Evolutionary conservation across 1,284 basidiomycete species (phyloP).

Genomic region (Chalciporus sp.): DNA sequence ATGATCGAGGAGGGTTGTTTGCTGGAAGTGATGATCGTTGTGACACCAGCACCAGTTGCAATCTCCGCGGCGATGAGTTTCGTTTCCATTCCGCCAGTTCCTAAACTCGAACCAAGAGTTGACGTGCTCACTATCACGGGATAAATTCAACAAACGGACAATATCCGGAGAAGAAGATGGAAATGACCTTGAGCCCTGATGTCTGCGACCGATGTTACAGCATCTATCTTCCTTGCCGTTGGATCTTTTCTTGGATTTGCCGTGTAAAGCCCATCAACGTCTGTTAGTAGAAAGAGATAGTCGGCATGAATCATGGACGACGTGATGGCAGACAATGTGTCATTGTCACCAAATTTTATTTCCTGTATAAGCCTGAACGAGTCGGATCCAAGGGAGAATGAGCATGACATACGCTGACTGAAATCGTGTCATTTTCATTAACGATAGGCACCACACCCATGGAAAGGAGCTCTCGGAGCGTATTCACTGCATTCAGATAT

Average conservation of each 20-base stretch:
- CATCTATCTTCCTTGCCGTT: conserved; percentile 76
- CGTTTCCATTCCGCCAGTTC: conserved; percentile 99
- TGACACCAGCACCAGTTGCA: conserved; percentile 94
- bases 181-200: conserved; percentile 78
- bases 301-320: conserved; percentile 97
- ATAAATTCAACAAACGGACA: neutral
- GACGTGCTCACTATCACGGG: conserved; percentile 76
- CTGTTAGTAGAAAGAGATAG: conserved; percentile 95
- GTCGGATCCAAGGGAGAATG: neutral
- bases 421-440: conserved; percentile 96
- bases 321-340: conserved; percentile 96
- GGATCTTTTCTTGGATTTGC: conserved; percentile 94
- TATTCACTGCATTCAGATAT: conserved; percentile 94
- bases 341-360: conserved; percentile 99
- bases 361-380: conserved; percentile 55
- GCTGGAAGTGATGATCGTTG: conserved; percentile 88
- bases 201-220: conserved; percentile 81
- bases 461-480: conserved; percentile 82
- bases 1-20: conserved; percentile 80
- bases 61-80: conserved; percentile 99
- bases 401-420: conserved; percentile 76
- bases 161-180: neutral
- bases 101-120: conserved; percentile 90
- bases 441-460: conserved; percentile 95
- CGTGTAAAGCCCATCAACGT: conserved; percentile 96